Conservation (phyloP, 768 basidiomycete species). For the Phanerochaete carnosa region DNA sequence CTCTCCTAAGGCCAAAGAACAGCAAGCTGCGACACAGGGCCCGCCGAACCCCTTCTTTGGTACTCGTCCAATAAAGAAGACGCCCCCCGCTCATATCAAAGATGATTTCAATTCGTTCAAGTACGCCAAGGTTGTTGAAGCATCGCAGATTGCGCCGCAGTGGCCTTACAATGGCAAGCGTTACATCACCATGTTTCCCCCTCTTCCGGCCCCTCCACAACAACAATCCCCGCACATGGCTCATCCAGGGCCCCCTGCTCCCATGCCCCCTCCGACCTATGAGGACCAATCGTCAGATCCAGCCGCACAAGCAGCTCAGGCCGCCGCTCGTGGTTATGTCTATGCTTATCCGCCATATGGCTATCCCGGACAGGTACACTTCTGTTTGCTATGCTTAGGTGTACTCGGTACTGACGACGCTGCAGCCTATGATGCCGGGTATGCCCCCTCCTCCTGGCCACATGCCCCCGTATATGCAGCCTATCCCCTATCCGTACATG, state of each 20-base stretch:
- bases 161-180: constrained; percentile 94
- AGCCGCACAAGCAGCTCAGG: constrained; percentile 44
- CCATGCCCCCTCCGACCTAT: constrained; percentile 71
- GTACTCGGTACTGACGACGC: constrained; percentile 1
- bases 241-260: constrained; percentile 63
- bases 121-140: constrained; percentile 74
- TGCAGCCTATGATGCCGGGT: constrained; percentile 79
- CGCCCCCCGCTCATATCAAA: constrained; percentile 72
- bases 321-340: constrained; percentile 54
- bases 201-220: constrained; percentile 54
- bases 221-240: constrained; percentile 64
- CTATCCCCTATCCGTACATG: constrained; percentile 83
- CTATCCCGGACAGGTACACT: constrained; percentile 70
- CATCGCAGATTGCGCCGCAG: constrained; percentile 63
- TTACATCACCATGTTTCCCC: constrained; percentile 74
- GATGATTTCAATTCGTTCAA: constrained; percentile 99
- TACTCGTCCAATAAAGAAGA: constrained; percentile 71
- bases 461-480: constrained; percentile 84
- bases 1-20: constrained; percentile 60
- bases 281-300: constrained; percentile 59
- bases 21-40: constrained; percentile 34
- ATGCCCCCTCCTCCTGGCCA: constrained; percentile 82
- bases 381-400: neutral
- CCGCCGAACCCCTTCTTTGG: constrained; percentile 91
- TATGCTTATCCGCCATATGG: constrained; percentile 75